Base-by-base conservation (phyloP, 2,329 filamentous ascomycete genomes). In the Ophiocordyceps sinensis region DNA sequence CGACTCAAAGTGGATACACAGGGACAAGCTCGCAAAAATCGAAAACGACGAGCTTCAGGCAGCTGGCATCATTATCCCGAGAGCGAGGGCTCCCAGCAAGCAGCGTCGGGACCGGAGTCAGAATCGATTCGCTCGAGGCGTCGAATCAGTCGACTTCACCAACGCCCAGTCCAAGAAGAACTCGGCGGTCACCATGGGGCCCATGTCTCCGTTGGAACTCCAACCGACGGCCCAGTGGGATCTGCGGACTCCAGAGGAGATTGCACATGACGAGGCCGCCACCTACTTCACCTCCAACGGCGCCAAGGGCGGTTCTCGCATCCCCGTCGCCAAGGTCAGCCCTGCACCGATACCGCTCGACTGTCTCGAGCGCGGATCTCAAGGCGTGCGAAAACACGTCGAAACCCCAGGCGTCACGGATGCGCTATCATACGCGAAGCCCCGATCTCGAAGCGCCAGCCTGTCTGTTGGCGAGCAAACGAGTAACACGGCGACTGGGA, bases 241-340 rank as follows among this genome's bases (percentile, higher is more conserved):
- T 57, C 66, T 88, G 41, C 73, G 84, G 43, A 73, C 75, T 17
- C 82, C 84, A 2, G 84, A 88, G 50, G 87, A 94, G 55, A 82
- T 85, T 45, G 79, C 81, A 36, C 66, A 76, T 51, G 68, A 73
- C 57, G 61, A 73, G 54, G 64, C 63, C 34, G 65, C 66, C 38
- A 54, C 61, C 41, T 77, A 75, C 47, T 73, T 67, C 52, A 59
- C 68, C 50, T 60, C 63, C 53, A 73, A 61, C 61, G 73, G 51
- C 49, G 64, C 57, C 53, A 82, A 71, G 62, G 74, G 68, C 65
- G 75, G 63, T 65, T 94, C 89, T 36, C 79, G 85, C 41, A 95
- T 98, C 55, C 91, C 91, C 1, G 71, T 96, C 31, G 79, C 86
- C 28, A 88, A 85, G 52, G 67, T 74, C 13, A 94, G 85, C 55